These are phyloP conservation scores for Marchantia paleacea DNA, from an alignment of 225 moss, liverwort and hornwort species.

Conservation along the genomic window DNA sequence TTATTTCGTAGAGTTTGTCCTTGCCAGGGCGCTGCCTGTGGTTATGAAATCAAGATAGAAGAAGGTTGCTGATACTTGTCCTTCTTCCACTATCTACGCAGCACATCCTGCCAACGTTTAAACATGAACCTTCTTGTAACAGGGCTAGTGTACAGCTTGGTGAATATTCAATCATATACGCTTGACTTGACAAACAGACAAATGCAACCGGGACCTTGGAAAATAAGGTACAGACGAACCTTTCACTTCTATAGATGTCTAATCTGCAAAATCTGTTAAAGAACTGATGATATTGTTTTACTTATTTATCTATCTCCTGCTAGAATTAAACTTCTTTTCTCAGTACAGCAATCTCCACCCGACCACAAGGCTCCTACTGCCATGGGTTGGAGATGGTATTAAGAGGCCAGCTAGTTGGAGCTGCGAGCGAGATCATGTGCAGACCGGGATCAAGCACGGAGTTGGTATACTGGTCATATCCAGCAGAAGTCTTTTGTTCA, in stretches of 20 bases:
- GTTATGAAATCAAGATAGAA: neutral
- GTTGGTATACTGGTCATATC: slow-evolving; percentile 37
- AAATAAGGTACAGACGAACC: slow-evolving; percentile 28
- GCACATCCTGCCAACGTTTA: neutral
- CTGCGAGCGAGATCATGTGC: neutral
- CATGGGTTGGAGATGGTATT: slow-evolving; percentile 28
- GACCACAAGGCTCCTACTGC: slow-evolving; percentile 30
- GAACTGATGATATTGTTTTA: neutral
- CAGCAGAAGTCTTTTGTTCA: slow-evolving; percentile 32
- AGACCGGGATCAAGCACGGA: slow-evolving; percentile 16
- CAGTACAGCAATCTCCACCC: slow-evolving; percentile 39
- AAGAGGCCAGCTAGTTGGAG: neutral
- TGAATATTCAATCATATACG: slow-evolving; percentile 39
- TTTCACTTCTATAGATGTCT: neutral
- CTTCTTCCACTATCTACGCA: neutral
- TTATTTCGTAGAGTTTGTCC: neutral
- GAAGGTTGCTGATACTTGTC: neutral
- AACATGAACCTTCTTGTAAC: neutral
- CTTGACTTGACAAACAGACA: slow-evolving; percentile 29
- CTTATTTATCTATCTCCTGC: neutral
- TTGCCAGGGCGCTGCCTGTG: neutral
- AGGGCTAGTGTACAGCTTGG: slow-evolving; percentile 42
- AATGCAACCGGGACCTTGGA: slow-evolving; percentile 40
- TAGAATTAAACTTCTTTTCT: neutral
- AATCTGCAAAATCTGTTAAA: neutral